Base-by-base conservation (phyloP, 225 moss, liverwort and hornwort species). In the Climacium dendroides region DNA sequence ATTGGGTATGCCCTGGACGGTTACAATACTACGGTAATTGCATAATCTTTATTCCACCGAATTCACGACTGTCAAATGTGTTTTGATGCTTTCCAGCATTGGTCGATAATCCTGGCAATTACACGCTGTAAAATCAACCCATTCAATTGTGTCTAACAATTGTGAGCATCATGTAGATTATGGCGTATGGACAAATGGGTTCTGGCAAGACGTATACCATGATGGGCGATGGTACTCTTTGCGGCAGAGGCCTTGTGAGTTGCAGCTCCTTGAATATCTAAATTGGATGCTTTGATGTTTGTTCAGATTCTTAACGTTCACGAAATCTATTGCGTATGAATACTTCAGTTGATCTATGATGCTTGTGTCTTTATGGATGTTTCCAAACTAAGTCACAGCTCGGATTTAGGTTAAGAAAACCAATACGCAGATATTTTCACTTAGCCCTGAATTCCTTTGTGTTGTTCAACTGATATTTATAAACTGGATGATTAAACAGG, bases 161-260 rank as follows among this genome's bases (percentile, higher is more conserved):
- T 78, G 50, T 43, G 57, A 71, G 24, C 58, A 53, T 32, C 87
- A 41, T 88, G 81, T 86, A 97, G 97, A 94, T 96, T 72, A 89
- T 96, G 85, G 90, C 97, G 12, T 96, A 95, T 85, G 97, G 97
- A 71, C 97, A 94, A 91, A 93, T 87, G 91, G 93, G 96, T 79
- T 94, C 95, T 37, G 96, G 97, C 74, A 97, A 96, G 81, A 93
- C 97, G 25, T 94, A 95, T 54, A 94, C 97, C 30, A 97, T 97
- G 94, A 93, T 97, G 86, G 95, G 97, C 83, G 96, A 97, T 81
- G 92, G 95, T 66, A 93, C 94, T 39, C 80, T 77, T 76, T 89
- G 87, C 84, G 97, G 96, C 82, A 89, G 85, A 83, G 97, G 97
- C 53, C 90, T 97, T 78, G 97, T 97, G 89, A 92, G 97, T 83